These are phyloP conservation scores for Dendrobium catenatum DNA, from an alignment of 106 monocot species.

Conservation along the genomic window DNA sequence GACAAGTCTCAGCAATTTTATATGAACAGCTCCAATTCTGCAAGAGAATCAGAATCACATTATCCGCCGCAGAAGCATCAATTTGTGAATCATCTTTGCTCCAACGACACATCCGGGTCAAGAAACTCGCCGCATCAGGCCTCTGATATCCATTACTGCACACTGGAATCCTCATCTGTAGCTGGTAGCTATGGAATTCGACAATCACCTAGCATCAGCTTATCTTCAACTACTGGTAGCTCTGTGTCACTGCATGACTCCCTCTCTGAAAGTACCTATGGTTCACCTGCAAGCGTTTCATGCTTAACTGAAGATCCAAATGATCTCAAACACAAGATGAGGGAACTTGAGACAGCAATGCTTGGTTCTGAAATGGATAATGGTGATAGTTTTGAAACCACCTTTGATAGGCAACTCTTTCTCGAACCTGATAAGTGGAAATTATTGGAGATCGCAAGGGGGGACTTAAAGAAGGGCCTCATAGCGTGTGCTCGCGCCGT, in stretches of 20 bases:
- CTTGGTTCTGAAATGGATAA: conserved; percentile 36
- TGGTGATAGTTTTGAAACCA: conserved; percentile 22
- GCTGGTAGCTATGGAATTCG: conserved; percentile 14
- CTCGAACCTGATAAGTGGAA: conserved; percentile 36
- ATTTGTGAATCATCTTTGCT: conserved; percentile 1
- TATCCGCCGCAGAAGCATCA: conserved; percentile 19
- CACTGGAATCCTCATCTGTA: conserved; percentile 37
- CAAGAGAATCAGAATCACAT: conserved; percentile 22
- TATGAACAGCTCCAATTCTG: conserved; percentile 25
- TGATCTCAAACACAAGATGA: conserved; percentile 46
- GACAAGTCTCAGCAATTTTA: not conserved
- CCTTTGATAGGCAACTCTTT: conserved; percentile 15
- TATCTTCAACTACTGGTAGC: conserved; percentile 41
- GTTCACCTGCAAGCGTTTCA: conserved; percentile 33
- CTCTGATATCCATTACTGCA: conserved; percentile 35
- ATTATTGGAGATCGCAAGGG: conserved; percentile 39
- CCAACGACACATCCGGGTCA: conserved; percentile 12
- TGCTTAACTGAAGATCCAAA: conserved; percentile 63
- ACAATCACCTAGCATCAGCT: conserved; percentile 35
- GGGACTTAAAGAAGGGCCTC: conserved; percentile 65
- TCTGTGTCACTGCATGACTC: conserved; percentile 55
- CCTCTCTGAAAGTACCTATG: conserved; percentile 17
- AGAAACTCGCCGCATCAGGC: not conserved
- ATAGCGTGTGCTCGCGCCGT: conserved; percentile 72
- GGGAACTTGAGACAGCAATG: conserved; percentile 59